Evolutionary conservation across 164 flowering plant genomes (phyloP).

Genomic region (Vitis labrusca): DNA sequence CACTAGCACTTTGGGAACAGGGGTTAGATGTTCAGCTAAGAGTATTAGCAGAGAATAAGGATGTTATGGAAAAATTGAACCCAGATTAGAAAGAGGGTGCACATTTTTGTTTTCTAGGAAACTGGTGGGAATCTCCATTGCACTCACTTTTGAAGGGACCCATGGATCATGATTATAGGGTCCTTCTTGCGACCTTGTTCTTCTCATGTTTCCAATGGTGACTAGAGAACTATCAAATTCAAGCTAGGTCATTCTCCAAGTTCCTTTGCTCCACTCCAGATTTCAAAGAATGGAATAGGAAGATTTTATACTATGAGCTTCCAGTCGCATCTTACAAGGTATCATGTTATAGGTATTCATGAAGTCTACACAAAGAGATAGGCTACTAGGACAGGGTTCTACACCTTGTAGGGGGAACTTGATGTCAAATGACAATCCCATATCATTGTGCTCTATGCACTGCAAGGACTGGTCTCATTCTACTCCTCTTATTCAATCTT

Average conservation of each 20-base stretch:
- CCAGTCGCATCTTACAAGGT: slow-evolving; percentile 18
- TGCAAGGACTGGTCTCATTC: too few species aligned
- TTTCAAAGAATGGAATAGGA: slow-evolving; percentile 22
- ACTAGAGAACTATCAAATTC: slow-evolving; percentile 5
- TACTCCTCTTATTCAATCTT: too few species aligned
- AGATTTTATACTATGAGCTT: slow-evolving; percentile 15
- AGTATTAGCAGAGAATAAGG: too few species aligned
- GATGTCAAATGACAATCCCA: too few species aligned
- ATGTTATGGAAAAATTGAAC: too few species aligned
- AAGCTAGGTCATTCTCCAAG: slow-evolving; percentile 13
- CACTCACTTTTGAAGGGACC: not conserved
- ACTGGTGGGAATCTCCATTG: not conserved
- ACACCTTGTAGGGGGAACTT: too few species aligned
- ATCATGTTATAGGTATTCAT: slow-evolving; percentile 9
- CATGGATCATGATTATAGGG: slow-evolving; percentile 22
- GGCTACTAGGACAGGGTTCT: too few species aligned
- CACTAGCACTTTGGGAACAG: too few species aligned
- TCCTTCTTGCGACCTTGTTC: slow-evolving; percentile 5
- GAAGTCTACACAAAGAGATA: not conserved
- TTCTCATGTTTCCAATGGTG: slow-evolving; percentile 8
- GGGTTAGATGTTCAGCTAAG: too few species aligned
- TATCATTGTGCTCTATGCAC: too few species aligned
- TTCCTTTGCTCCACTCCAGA: slow-evolving; percentile 21
- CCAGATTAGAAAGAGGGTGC: too few species aligned
- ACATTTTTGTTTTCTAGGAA: not conserved